Evolutionary conservation across 2,329 filamentous ascomycete genomes (phyloP), one percentile per base, ranked within the genome.

Genomic region (Pseudopithomyces maydicus): DNA sequence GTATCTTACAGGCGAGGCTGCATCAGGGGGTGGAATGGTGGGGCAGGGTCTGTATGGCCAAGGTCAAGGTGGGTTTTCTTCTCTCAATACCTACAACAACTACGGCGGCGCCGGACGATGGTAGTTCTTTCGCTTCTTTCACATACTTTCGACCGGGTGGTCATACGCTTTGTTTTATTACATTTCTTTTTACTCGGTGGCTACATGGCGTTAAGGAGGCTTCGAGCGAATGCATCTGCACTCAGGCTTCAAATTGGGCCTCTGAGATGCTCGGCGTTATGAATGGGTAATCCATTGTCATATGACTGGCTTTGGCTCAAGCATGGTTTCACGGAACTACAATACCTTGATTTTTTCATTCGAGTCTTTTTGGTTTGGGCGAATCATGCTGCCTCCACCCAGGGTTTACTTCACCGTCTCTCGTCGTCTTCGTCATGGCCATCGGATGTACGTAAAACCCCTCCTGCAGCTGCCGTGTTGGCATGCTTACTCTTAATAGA

Each of bases 1-100:
- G 92, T 86, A 97, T 97, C 86, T 88, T 98, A 85, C 93, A 97
- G 85, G 92, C 92, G 80, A 91, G 93, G 86, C 90, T 96, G 85
- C 93, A 96, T 81, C 91, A 95, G 83, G 88, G 90, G 90, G 88
- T 81, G 90, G 88, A 84, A 77, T 77, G 72, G 89, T 89, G 82
- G 90, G 90, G 80, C 91, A 95, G 85, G 91, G 90, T 79, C 85
- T 95, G 79, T 96, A 95, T 82, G 90, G 90, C 81, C 90, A 96
- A 80, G 83, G 84, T 77, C 84, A 85, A 94, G 92, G 92, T 95
- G 92, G 91, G 90, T 97, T 96, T 87, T 92, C 90, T 67, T 81
- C 82, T 79, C 90, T 96, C 85, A 96, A 96, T 78, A 81, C 81
- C 58, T 82, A 85, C 76, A 86, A 85, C 75, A 82, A 80, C 67